phyloP scores from a whole-genome alignment of 306 rosid species.

The Datisca glomerata region DNA sequence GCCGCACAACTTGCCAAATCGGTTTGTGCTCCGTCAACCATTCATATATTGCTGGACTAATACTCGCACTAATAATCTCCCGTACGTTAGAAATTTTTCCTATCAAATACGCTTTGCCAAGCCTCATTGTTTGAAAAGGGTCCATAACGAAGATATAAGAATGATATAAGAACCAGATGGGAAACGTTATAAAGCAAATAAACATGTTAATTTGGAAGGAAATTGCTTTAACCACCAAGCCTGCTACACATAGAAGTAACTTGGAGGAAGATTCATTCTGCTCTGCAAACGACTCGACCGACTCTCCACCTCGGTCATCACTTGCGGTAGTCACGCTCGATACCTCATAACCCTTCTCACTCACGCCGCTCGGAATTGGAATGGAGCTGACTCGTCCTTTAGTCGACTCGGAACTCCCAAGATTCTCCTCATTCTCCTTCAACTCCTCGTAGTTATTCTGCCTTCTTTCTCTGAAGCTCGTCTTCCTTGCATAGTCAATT shows the following conservation, averaged over 20 bases:
- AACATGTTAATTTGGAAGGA: constrained; percentile 41
- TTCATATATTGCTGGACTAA: constrained; percentile 21
- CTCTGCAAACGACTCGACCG: constrained; percentile 24
- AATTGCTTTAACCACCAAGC: constrained; percentile 41
- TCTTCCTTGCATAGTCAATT: constrained; percentile 4
- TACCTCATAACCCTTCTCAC: constrained; percentile 21
- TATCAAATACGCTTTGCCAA: constrained; percentile 17
- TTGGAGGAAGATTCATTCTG: constrained; percentile 25
- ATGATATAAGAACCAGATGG: constrained; percentile 25
- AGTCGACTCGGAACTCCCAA: constrained; percentile 15
- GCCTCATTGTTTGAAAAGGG: constrained; percentile 38
- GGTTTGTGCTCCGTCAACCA: constrained; percentile 31
- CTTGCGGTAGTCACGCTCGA: constrained; percentile 37
- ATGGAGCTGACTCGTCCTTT: constrained; percentile 8
- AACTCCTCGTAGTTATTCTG: constrained; percentile 6
- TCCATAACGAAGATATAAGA: constrained; percentile 34
- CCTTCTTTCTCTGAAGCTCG: constrained; percentile 11
- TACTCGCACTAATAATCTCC: constrained; percentile 5
- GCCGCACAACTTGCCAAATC: constrained; percentile 36
- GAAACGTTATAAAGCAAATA: constrained; percentile 29
- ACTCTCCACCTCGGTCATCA: constrained; percentile 12
- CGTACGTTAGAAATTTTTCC: constrained; percentile 15
- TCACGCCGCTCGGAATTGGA: constrained; percentile 13
- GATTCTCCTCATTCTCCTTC: constrained; percentile 15
- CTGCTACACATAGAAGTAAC: constrained; percentile 28